phyloP scores from a whole-genome alignment of 2,329 filamentous ascomycete species.

The Cladosporium sp. region DNA sequence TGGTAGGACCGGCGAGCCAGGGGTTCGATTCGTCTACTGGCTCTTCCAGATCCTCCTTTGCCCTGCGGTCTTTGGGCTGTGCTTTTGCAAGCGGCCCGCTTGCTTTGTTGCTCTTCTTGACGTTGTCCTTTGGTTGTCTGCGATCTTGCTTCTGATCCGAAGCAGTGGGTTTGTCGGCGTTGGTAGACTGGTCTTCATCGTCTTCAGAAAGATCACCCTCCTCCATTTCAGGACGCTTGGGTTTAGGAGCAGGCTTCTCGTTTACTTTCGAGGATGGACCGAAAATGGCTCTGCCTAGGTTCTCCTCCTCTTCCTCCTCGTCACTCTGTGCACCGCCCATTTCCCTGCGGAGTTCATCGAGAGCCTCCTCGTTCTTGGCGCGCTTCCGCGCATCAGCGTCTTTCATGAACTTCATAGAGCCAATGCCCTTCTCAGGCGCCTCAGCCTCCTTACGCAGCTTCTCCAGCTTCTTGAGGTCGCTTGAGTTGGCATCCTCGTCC shows the following conservation, averaged over 20 bases:
- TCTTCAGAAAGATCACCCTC: conserved; percentile 51
- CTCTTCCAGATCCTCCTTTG: conserved; percentile 12
- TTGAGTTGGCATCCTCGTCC: conserved; percentile 45
- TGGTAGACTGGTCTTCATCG: conserved; percentile 24
- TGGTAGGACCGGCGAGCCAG: conserved; percentile 22
- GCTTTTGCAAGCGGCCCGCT: conserved; percentile 22
- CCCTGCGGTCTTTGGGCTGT: conserved; percentile 12
- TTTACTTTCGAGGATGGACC: conserved; percentile 46
- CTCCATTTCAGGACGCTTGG: conserved; percentile 54
- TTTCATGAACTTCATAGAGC: conserved; percentile 91
- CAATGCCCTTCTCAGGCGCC: conserved; percentile 50
- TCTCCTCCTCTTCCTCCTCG: conserved; percentile 49
- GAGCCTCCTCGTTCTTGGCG: conserved; percentile 69
- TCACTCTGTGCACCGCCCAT: conserved; percentile 47
- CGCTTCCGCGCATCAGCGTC: conserved; percentile 75
- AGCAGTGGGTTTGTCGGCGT: not conserved
- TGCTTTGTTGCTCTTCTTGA: conserved; percentile 25
- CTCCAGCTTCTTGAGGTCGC: conserved; percentile 34
- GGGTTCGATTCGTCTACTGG: conserved; percentile 9
- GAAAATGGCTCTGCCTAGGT: conserved; percentile 67
- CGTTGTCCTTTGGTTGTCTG: conserved; percentile 17
- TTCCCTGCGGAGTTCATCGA: conserved; percentile 10
- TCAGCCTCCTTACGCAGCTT: conserved; percentile 34
- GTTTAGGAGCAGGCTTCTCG: conserved; percentile 27
- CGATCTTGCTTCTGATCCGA: conserved; percentile 13